Base-by-base conservation (phyloP, 2,329 filamentous ascomycete species). In the Drechslerella dactyloides region DNA sequence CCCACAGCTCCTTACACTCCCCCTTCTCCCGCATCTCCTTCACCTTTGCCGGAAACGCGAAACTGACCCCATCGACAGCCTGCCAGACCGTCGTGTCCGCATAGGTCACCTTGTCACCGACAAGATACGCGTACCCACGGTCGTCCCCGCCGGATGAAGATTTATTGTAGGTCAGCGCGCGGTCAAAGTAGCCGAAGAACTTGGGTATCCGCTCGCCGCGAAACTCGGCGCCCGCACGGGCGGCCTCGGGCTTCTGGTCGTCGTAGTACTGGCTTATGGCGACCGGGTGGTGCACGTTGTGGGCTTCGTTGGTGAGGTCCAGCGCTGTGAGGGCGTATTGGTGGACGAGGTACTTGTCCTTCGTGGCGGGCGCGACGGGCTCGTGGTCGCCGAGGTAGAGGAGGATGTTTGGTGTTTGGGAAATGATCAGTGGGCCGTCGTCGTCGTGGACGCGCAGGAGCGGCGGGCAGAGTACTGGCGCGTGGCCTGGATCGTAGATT, bases 211-310 rank as follows among this genome's bases (percentile, higher is more conserved):
- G 82, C 48, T 81, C 83, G 60, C 83, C 80, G 7, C 87, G 81
- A 66, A 87, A 91, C 62, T 87, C 83, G 46, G 81, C 81, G 7
- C 85, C 83, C 73, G 83, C 84, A 68, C 82, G 82, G 76, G 86
- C 80, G 15, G 86, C 82, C 78, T 90, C 90, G 0, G 82, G 81
- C 78, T 88, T 90, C 79, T 93, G 90, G 24, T 92, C 88, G 76
- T 91, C 89, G 76, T 92, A 93, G 78, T 87, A 89, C 2, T 84
- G 77, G 0, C 78, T 77, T 0, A 81, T 77, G 1, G 85, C 83
- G 57, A 91, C 81, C 0, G 90, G 90, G 76, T 93, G 90, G 78
- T 93, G 90, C 24, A 85, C 87, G 75, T 93, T 89, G 77, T 93
- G 90, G 0, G 86, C 79, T 80, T 93, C 90, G 74, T 88, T 87